Conservation (phyloP, 805 yeast genomes). For the Komagataella populi region DNA sequence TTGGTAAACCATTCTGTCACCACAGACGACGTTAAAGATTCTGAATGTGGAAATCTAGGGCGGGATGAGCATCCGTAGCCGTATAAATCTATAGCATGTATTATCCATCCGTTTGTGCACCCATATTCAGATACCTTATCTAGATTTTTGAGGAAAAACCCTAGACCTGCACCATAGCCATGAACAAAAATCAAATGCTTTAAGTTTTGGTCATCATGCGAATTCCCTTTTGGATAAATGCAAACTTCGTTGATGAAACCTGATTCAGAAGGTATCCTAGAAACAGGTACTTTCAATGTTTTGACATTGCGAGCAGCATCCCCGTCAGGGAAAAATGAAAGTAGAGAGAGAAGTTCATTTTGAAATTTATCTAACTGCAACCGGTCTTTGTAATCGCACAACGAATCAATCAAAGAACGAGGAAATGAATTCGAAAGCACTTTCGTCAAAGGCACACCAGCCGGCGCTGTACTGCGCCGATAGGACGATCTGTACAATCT, state of each 20-base stretch:
- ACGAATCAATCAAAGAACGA: constrained; percentile 33
- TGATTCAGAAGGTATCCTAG: constrained; percentile 18
- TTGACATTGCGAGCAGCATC: constrained; percentile 32
- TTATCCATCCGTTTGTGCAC: constrained; percentile 53
- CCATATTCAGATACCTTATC: constrained; percentile 21
- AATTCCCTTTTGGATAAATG: constrained; percentile 25
- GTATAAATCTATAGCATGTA: constrained; percentile 77
- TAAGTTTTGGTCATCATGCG: constrained; percentile 6
- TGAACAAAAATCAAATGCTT: constrained; percentile 66
- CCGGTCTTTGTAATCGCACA: constrained; percentile 30
- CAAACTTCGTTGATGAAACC: constrained; percentile 66
- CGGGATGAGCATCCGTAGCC: constrained; percentile 90
- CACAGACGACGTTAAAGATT: constrained; percentile 24
- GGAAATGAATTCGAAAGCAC: constrained; percentile 48
- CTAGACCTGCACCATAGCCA: constrained; percentile 90
- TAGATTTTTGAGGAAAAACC: constrained; percentile 66
- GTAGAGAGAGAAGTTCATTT: constrained; percentile 32
- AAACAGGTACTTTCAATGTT: constrained; percentile 42
- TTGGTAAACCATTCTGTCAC: constrained; percentile 56
- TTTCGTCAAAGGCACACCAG: constrained; percentile 47
- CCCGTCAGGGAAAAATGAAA: constrained; percentile 46
- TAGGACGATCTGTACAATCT: background rate
- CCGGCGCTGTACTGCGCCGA: constrained; percentile 25
- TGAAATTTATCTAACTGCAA: constrained; percentile 18
- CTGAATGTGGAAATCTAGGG: constrained; percentile 42